Evolutionary conservation across 192 early-diverging fungal species (phyloP).

Genomic region (Fimicolochytrium jonesii): DNA sequence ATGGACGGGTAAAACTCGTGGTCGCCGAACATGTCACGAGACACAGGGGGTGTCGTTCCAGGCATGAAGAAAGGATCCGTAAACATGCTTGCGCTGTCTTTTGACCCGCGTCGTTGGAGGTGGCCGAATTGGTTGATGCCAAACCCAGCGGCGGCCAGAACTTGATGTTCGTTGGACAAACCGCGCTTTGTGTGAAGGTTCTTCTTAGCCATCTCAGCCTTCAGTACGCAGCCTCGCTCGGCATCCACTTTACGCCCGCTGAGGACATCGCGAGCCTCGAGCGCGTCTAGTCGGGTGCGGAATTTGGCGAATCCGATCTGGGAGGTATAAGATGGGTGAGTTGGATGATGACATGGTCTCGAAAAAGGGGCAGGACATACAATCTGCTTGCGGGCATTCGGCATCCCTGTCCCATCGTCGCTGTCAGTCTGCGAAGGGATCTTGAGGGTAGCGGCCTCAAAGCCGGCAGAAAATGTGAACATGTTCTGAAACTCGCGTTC

Average conservation of each 20-base stretch:
- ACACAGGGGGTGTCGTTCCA: conserved; percentile 6
- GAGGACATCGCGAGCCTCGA: conserved; percentile 86
- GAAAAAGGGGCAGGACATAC: too few relatives aligned
- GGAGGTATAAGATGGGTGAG: too few relatives aligned
- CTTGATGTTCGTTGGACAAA: conserved; percentile 24
- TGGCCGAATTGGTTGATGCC: conserved; percentile 19
- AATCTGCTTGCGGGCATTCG: conserved; percentile 22
- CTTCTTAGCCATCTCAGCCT: conserved; percentile 99
- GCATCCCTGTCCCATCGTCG: conserved; percentile 19
- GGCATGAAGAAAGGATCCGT: conserved; percentile 23
- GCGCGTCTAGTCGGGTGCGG: conserved; percentile 81
- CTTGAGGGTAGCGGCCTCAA: conserved; percentile 96
- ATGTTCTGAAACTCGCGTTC: conserved; percentile 99
- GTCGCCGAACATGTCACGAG: conserved; percentile 16
- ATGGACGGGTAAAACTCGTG: conserved; percentile 8
- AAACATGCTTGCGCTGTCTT: neutral
- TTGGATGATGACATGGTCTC: too few relatives aligned
- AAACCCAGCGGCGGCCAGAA: conserved; percentile 2
- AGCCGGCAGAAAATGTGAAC: conserved; percentile 97
- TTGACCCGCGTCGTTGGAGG: conserved; percentile 22
- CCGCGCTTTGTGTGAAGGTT: conserved; percentile 92
- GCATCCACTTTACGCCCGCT: conserved; percentile 89
- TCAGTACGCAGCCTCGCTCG: conserved; percentile 76
- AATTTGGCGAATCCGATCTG: conserved; percentile 99
- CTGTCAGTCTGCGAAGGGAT: conserved; percentile 35